Evolutionary conservation across 306 rosid genomes (phyloP).

Genomic region (Lithocarpus polystachyus): DNA sequence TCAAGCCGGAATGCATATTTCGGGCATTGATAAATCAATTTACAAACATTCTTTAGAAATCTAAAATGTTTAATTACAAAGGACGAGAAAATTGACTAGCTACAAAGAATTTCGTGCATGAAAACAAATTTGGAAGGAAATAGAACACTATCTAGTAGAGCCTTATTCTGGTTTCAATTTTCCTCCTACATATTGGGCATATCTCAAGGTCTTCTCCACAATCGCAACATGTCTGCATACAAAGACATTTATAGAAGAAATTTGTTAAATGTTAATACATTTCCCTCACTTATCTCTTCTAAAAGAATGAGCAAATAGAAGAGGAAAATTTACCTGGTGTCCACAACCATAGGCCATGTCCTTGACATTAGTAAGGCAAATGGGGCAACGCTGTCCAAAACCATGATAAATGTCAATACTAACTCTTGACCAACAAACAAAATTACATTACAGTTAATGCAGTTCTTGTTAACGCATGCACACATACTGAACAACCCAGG

Average conservation of each 20-base stretch:
- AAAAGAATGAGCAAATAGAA: constrained; percentile 7
- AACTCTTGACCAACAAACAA: neutral
- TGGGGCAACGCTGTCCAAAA: constrained; percentile 72
- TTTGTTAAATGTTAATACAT: constrained; percentile 6
- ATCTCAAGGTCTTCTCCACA: constrained; percentile 69
- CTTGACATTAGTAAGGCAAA: constrained; percentile 70
- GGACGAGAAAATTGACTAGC: neutral
- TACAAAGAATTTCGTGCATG: constrained; percentile 36
- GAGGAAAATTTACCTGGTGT: constrained; percentile 64
- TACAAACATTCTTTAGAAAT: neutral
- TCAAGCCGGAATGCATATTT: no score
- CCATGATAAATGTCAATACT: constrained; percentile 21
- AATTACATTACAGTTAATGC: constrained; percentile 7
- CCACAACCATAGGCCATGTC: constrained; percentile 99
- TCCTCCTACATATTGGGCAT: constrained; percentile 88
- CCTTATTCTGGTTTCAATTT: constrained; percentile 71
- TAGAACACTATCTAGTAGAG: constrained; percentile 47
- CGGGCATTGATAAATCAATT: neutral
- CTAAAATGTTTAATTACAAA: neutral
- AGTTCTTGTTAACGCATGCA: neutral
- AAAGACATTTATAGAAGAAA: constrained; percentile 3
- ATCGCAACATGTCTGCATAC: constrained; percentile 79
- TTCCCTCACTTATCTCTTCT: neutral
- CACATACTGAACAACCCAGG: neutral
- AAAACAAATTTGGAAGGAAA: neutral